Evolutionary conservation across 208 protist genomes (phyloP).

Genomic region (Wallacemonas collosoma): DNA sequence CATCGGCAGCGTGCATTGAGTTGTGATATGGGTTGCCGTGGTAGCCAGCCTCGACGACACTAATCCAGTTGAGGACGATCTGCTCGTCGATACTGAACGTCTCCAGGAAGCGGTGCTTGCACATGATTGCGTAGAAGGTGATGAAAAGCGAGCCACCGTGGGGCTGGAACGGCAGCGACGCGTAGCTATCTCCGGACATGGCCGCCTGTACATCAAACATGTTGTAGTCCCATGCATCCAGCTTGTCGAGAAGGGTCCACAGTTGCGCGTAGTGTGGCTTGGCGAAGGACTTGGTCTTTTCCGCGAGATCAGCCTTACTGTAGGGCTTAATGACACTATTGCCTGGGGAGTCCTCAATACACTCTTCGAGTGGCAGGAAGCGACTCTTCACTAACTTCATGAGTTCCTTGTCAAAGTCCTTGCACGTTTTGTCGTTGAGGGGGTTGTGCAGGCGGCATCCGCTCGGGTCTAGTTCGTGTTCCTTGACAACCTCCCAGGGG

Average conservation of each 20-base stretch:
- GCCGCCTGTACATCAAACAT: constrained; percentile 81
- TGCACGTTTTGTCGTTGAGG: constrained; percentile 67
- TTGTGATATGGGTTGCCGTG: constrained; percentile 94
- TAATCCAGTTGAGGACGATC: constrained; percentile 88
- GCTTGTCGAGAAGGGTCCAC: constrained; percentile 66
- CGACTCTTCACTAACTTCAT: constrained; percentile 87
- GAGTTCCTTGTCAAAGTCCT: constrained; percentile 73
- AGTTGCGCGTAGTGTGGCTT: constrained; percentile 44
- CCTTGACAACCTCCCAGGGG: constrained; percentile 43
- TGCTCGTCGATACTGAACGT: constrained; percentile 93
- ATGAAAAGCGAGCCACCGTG: constrained; percentile 84
- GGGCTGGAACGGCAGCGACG: constrained; percentile 52
- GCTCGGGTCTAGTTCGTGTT: constrained; percentile 36
- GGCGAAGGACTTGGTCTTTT: constrained; percentile 36
- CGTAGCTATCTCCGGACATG: constrained; percentile 81
- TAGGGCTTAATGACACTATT: constrained; percentile 78
- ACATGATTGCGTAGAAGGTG: constrained; percentile 88
- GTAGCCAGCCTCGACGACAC: constrained; percentile 89
- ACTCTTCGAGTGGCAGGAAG: constrained; percentile 55
- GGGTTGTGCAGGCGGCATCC: constrained; percentile 57
- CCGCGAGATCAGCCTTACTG: constrained; percentile 45
- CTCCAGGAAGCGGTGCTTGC: constrained; percentile 80
- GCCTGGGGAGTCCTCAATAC: constrained; percentile 34
- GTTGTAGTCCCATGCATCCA: constrained; percentile 89
- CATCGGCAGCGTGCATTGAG: constrained; percentile 93